A percentile compares a stretch with the other conserved stretches of the same genome.
Conservation (phyloP, 352 stramenopile species). For the Globisporangium radiosum region DNA sequence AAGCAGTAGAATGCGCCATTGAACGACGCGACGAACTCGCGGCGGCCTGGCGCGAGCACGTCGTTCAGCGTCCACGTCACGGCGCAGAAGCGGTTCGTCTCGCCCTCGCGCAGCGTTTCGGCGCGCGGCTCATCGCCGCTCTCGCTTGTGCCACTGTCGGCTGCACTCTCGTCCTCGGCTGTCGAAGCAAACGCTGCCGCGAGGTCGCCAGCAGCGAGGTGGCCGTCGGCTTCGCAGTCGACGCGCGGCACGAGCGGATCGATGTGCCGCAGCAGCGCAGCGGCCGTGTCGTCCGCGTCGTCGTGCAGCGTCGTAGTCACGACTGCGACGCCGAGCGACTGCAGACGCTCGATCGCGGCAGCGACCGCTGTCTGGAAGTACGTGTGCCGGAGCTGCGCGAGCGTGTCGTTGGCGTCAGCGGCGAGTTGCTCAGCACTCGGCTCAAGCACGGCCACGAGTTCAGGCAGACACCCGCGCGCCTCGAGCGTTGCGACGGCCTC, state of each 20-base stretch:
- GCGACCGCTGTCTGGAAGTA: conserved; percentile 21
- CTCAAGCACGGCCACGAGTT: conserved; percentile 41
- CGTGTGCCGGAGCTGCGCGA: conserved; percentile 17
- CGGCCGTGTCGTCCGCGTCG: conserved; percentile 19
- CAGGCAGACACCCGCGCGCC: conserved; percentile 37
- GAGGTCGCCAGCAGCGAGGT: conserved; percentile 20
- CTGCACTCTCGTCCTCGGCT: conserved; percentile 13
- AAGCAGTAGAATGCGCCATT: conserved; percentile 51
- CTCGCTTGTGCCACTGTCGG: neutral
- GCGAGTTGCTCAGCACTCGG: conserved; percentile 14
- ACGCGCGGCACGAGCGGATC: conserved; percentile 37
- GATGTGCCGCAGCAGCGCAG: conserved; percentile 23
- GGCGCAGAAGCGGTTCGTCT: conserved; percentile 51
- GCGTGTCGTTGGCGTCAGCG: conserved; percentile 7
- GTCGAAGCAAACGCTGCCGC: conserved; percentile 21
- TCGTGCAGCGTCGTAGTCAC: conserved; percentile 9
- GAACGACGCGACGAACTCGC: conserved; percentile 32
- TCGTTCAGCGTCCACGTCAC: conserved; percentile 44
- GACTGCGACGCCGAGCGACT: conserved; percentile 5
- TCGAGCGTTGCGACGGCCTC: conserved; percentile 30
- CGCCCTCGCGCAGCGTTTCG: conserved; percentile 20
- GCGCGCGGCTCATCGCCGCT: neutral
- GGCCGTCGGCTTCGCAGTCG: conserved; percentile 36
- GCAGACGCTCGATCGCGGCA: conserved; percentile 11
- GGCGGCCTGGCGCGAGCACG: conserved; percentile 33